phyloP scores from a whole-genome alignment of 2,329 filamentous ascomycete genomes.

The Hypoxylon sp. region DNA sequence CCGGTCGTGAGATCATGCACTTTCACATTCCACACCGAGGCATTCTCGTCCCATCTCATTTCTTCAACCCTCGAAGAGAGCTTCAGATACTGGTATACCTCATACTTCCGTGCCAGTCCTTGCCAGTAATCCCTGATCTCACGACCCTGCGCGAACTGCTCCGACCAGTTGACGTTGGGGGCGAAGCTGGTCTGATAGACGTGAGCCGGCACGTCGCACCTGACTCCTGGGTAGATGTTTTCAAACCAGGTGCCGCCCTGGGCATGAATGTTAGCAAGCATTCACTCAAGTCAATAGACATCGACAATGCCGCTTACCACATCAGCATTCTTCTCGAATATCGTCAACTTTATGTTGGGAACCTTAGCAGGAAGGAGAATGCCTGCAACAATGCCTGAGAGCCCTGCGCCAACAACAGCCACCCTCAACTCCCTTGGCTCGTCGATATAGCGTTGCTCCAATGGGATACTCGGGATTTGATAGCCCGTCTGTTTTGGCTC shows the following conservation, averaged over 20 bases:
- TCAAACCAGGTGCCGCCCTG: slow-evolving; percentile 67
- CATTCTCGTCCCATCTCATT: slow-evolving; percentile 66
- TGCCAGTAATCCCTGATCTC: slow-evolving; percentile 79
- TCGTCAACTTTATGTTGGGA: slow-evolving; percentile 72
- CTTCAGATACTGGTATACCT: slow-evolving; percentile 70
- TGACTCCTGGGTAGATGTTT: slow-evolving; percentile 72
- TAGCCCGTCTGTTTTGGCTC: slow-evolving; percentile 28
- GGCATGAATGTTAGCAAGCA: slow-evolving; percentile 8
- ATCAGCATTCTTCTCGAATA: slow-evolving; percentile 76
- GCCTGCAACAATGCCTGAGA: slow-evolving; percentile 73
- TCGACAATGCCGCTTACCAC: slow-evolving; percentile 63
- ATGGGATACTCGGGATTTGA: slow-evolving; percentile 40
- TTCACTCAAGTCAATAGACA: background rate
- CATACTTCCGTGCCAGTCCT: slow-evolving; percentile 70
- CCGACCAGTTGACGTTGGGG: slow-evolving; percentile 76
- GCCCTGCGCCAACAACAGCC: slow-evolving; percentile 73
- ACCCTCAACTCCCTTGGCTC: slow-evolving; percentile 64
- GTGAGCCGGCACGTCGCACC: slow-evolving; percentile 77
- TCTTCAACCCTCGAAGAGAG: slow-evolving; percentile 67
- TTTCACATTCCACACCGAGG: slow-evolving; percentile 68
- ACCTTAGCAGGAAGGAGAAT: slow-evolving; percentile 76
- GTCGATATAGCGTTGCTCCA: slow-evolving; percentile 59
- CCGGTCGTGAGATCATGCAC: slow-evolving; percentile 56
- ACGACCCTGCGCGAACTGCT: slow-evolving; percentile 73
- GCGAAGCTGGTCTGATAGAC: slow-evolving; percentile 77